These are phyloP conservation scores for Acacia acuminata DNA, from an alignment of 306 rosid genomes.

Conservation along the genomic window DNA sequence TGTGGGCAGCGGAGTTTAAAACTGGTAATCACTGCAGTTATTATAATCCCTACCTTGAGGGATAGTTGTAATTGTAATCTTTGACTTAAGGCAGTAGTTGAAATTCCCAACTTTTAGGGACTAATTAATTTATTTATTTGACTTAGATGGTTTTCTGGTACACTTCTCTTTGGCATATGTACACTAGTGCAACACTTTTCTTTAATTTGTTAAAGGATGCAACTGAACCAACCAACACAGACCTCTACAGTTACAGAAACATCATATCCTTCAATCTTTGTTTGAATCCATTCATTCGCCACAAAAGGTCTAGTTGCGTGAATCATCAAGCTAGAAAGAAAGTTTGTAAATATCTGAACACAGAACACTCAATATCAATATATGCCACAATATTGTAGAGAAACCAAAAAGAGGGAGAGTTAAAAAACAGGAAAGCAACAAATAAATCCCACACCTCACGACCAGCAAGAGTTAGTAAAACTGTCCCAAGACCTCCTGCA, in stretches of 20 bases:
- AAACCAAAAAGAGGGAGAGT: background rate
- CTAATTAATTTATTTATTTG: background rate
- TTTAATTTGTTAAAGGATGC: background rate
- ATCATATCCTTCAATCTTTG: conserved; percentile 4
- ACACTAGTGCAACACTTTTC: background rate
- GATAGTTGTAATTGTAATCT: background rate
- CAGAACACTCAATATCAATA: background rate
- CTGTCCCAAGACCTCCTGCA: conserved; percentile 6
- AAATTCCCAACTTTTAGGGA: background rate
- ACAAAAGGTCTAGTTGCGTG: background rate
- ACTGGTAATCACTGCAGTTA: background rate
- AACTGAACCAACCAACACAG: background rate
- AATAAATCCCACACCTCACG: conserved; percentile 8
- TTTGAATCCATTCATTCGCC: conserved; percentile 1
- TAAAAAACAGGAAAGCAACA: background rate
- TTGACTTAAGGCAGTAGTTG: background rate
- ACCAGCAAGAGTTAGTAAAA: conserved; percentile 11
- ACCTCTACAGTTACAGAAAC: conserved; percentile 1
- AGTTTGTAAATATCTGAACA: conserved; percentile 5
- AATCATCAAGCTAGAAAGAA: background rate
- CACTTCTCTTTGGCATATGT: background rate
- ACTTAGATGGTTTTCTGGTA: background rate
- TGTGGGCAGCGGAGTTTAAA: background rate
- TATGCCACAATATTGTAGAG: background rate
- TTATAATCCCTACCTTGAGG: background rate